Percentiles rank a stretch among this genome's conserved stretches.
Conservation (phyloP, 805 yeast species). For the Monosporozyma yasuniensis region DNA sequence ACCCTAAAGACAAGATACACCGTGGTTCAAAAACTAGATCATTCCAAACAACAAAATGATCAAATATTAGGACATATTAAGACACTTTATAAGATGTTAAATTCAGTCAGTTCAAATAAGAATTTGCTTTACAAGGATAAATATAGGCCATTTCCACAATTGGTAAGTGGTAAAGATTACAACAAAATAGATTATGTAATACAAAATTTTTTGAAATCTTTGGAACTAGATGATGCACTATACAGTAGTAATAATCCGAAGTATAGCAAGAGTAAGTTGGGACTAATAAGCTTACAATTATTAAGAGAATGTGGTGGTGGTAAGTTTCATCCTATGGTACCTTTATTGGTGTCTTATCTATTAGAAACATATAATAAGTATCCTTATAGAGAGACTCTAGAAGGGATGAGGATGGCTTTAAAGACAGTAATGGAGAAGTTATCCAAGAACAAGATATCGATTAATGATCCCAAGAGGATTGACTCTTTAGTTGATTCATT, state of each 20-base stretch:
- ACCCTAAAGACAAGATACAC: slow-evolving; percentile 1
- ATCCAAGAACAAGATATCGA: slow-evolving; percentile 9
- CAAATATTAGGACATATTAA: slow-evolving; percentile 4
- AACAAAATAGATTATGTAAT: slow-evolving; percentile 14
- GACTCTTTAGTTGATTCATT: slow-evolving; percentile 17
- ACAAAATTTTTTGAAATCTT: slow-evolving; percentile 14
- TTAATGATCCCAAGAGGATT: slow-evolving; percentile 10
- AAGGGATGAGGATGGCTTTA: slow-evolving; percentile 12
- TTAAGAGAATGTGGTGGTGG: slow-evolving; percentile 17
- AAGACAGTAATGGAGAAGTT: slow-evolving; percentile 11
- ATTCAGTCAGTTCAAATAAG: slow-evolving; percentile 16
- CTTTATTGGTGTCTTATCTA: slow-evolving; percentile 12
- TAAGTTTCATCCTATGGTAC: slow-evolving; percentile 15
- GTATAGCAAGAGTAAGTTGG: slow-evolving; percentile 10
- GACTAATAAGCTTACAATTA: slow-evolving; percentile 21
- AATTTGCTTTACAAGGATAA: slow-evolving; percentile 19
- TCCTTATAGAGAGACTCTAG: slow-evolving; percentile 11
- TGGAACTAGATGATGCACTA: slow-evolving; percentile 15
- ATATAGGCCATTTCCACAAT: slow-evolving; percentile 17
- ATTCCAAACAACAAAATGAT: background rate
- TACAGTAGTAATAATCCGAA: background rate
- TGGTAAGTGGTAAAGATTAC: slow-evolving; percentile 17
- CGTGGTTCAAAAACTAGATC: background rate
- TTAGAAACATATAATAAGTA: slow-evolving; percentile 13
- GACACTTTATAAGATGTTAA: slow-evolving; percentile 16